Evolutionary conservation across 1,284 basidiomycete species (phyloP).

Genomic region (Irpex sp.): DNA sequence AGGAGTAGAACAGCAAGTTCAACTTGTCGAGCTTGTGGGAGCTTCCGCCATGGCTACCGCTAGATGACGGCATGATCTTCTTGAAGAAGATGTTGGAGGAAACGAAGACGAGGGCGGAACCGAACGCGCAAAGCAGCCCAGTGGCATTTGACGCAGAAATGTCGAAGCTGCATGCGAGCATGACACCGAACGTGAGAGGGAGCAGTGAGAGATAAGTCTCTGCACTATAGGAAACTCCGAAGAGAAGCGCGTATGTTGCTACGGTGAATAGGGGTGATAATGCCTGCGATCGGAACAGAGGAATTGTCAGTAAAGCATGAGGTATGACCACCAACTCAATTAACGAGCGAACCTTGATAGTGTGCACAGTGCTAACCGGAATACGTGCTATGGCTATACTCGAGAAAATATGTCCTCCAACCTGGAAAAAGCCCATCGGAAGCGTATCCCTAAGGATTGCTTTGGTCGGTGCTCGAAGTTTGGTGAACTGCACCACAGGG

Average conservation of each 20-base stretch:
- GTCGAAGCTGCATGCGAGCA: constrained; percentile 96
- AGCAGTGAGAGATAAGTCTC: constrained; percentile 94
- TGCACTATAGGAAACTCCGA: constrained; percentile 88
- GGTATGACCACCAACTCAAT: neutral
- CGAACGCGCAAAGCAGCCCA: constrained; percentile 88
- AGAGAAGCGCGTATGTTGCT: constrained; percentile 88
- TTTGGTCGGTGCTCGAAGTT: constrained; percentile 65
- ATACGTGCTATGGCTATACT: constrained; percentile 96
- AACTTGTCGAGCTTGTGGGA: constrained; percentile 92
- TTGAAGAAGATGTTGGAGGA: constrained; percentile 99
- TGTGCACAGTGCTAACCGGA: constrained; percentile 97
- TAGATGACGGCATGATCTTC: constrained; percentile 83
- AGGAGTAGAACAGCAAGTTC: constrained; percentile 94
- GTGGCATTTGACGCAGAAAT: constrained; percentile 80
- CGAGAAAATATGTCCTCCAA: constrained; percentile 96
- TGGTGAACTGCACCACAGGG: constrained; percentile 64
- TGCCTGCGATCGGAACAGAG: constrained; percentile 52
- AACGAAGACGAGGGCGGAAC: constrained; percentile 94
- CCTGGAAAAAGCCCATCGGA: constrained; percentile 92
- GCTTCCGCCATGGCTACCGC: constrained; percentile 31
- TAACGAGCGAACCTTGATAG: constrained; percentile 80
- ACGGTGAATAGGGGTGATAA: constrained; percentile 97
- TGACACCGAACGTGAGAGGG: constrained; percentile 93
- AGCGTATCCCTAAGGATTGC: constrained; percentile 77
- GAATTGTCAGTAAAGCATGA: constrained; percentile 1